Percentiles rank a stretch among this genome's conserved stretches.
Evolutionary conservation across 2,329 filamentous ascomycete species (phyloP).

Genomic region (Ophiostoma piceae): DNA sequence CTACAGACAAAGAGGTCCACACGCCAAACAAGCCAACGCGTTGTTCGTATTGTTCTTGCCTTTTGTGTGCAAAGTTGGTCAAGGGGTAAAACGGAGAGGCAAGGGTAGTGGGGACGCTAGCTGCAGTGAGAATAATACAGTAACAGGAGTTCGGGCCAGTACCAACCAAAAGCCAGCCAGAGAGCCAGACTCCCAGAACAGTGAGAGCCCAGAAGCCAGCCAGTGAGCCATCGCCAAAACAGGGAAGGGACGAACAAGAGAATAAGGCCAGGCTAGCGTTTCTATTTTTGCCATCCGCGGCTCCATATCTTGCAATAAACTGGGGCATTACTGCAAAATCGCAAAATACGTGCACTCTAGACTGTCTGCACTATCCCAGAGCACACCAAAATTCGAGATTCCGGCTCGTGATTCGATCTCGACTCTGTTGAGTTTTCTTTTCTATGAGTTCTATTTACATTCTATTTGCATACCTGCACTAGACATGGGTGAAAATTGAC

Average conservation of each 20-base stretch:
- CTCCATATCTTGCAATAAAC: not conserved
- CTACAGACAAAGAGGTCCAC: not conserved
- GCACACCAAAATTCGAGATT: too few relatives aligned
- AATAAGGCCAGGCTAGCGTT: slow-evolving; percentile 17
- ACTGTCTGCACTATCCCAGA: not conserved
- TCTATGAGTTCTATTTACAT: not conserved
- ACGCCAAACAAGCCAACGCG: slow-evolving; percentile 7
- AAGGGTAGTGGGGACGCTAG: not conserved
- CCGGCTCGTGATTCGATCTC: not conserved
- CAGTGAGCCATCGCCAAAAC: not conserved
- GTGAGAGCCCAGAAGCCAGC: not conserved
- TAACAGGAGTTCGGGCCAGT: too few relatives aligned
- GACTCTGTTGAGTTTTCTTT: not conserved
- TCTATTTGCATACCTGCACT: not conserved
- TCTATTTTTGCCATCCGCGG: slow-evolving; percentile 23
- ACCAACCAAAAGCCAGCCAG: too few relatives aligned
- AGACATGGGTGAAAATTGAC: not conserved
- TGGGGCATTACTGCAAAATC: not conserved
- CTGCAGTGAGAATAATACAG: too few relatives aligned
- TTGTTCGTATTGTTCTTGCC: not conserved
- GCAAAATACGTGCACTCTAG: not conserved
- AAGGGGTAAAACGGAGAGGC: slow-evolving; percentile 10
- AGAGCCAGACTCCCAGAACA: not conserved
- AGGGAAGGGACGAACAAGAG: not conserved
- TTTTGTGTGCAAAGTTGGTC: not conserved